Percentiles rank a stretch among this genome's conserved stretches.
These are phyloP conservation scores for Penicillium angulare DNA, from an alignment of 495 filamentous ascomycete genomes.

Conservation along the genomic window DNA sequence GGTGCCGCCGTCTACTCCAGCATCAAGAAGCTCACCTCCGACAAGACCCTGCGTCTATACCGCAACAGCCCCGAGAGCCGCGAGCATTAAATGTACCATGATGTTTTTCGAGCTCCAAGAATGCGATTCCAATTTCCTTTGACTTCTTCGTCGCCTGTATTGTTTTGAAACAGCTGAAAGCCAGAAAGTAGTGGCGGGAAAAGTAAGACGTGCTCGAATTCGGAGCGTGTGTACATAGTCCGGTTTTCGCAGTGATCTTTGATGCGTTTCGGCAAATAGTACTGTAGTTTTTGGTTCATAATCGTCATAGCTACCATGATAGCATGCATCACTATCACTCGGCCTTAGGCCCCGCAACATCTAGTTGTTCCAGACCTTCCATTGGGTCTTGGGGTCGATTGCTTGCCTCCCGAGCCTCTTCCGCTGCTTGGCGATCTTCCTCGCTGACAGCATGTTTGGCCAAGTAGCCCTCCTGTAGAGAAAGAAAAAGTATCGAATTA, in stretches of 20 bases:
- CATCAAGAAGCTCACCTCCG: slow-evolving; percentile 73
- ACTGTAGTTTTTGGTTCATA: slow-evolving; percentile 30
- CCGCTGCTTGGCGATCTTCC: slow-evolving; percentile 70
- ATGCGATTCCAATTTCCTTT: slow-evolving; percentile 31
- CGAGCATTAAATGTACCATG: slow-evolving; percentile 48
- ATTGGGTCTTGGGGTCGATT: slow-evolving; percentile 77
- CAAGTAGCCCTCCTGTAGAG: slow-evolving; percentile 83
- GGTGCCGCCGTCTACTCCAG: slow-evolving; percentile 77
- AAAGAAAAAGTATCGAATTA: slow-evolving; percentile 12
- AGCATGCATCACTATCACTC: slow-evolving; percentile 59
- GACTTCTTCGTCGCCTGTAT: slow-evolving; percentile 33
- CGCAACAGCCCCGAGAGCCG: slow-evolving; percentile 50
- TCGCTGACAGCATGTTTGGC: slow-evolving; percentile 87
- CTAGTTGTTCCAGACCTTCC: slow-evolving; percentile 90
- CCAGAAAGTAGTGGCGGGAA: slow-evolving; percentile 17
- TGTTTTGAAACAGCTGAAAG: slow-evolving; percentile 32
- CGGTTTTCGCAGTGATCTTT: slow-evolving; percentile 32
- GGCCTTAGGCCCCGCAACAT: slow-evolving; percentile 88
- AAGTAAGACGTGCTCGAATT: slow-evolving; percentile 25
- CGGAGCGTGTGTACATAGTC: slow-evolving; percentile 42
- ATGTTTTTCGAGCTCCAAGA: slow-evolving; percentile 34
- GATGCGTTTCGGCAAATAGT: slow-evolving; percentile 31
- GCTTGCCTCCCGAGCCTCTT: slow-evolving; percentile 52
- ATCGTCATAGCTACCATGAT: slow-evolving; percentile 9
- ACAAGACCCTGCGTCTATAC: slow-evolving; percentile 86